These are phyloP conservation scores for Leucaena leucocephala DNA, from an alignment of 306 rosid genomes.

Conservation along the genomic window DNA sequence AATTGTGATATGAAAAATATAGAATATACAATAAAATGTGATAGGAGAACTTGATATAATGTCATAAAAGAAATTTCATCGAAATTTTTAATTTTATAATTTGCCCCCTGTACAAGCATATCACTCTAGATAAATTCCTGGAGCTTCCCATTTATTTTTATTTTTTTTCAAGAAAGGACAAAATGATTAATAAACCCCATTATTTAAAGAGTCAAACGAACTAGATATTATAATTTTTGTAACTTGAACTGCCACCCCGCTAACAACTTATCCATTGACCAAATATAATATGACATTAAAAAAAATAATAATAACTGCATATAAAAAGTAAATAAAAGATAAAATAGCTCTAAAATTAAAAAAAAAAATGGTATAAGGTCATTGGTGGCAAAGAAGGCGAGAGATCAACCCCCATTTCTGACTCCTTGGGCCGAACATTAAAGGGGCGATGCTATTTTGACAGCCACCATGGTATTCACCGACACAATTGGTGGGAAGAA, in stretches of 20 bases:
- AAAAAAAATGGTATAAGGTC: neutral
- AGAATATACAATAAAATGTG: no score
- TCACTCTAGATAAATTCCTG: neutral
- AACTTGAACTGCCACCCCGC: neutral
- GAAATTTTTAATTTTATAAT: neutral
- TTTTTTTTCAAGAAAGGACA: no score
- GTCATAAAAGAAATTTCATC: no score
- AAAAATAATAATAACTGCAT: neutral
- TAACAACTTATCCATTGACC: constrained; percentile 7
- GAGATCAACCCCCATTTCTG: constrained; percentile 25
- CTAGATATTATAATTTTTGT: neutral
- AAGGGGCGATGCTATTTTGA: constrained; percentile 17
- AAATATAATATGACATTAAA: neutral
- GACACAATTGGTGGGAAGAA: neutral
- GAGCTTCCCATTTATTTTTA: neutral
- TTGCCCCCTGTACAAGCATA: neutral
- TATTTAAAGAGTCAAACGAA: neutral
- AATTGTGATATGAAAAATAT: no score
- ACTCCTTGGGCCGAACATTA: neutral
- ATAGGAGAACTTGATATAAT: no score
- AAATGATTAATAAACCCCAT: no score
- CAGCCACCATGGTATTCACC: neutral
- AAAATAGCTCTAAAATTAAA: neutral
- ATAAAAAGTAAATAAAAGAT: neutral
- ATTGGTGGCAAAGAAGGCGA: constrained; percentile 7